Percentiles rank a stretch among this genome's conserved stretches.
These are phyloP conservation scores for Annulohypoxylon moriforme DNA, from an alignment of 495 filamentous ascomycete species.

Conservation along the genomic window DNA sequence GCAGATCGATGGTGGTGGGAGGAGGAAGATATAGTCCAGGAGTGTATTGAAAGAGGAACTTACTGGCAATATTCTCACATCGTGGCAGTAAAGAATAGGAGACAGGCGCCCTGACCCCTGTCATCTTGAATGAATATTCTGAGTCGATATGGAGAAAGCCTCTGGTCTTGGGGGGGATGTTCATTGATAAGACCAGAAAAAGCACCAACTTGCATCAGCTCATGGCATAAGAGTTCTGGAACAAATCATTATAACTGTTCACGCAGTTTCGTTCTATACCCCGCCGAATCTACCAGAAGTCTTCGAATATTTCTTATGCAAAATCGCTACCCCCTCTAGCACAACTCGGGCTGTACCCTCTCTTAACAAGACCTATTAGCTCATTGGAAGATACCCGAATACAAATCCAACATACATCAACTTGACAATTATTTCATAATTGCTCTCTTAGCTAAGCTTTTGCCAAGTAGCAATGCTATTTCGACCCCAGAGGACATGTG, in stretches of 20 bases:
- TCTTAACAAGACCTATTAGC: conserved; percentile 20
- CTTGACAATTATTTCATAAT: conserved; percentile 15
- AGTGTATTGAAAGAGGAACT: conserved; percentile 59
- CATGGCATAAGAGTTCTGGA: conserved; percentile 30
- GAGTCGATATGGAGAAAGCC: neutral
- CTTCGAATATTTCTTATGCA: conserved; percentile 27
- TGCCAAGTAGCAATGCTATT: neutral
- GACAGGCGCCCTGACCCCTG: conserved; percentile 10
- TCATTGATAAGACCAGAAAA: neutral
- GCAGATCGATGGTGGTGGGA: conserved; percentile 65
- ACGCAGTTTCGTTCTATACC: conserved; percentile 27
- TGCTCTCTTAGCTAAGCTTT: neutral
- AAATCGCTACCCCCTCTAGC: conserved; percentile 29
- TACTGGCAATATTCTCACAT: conserved; percentile 61
- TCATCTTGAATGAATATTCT: neutral
- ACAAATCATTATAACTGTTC: conserved; percentile 18
- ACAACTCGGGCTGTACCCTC: neutral
- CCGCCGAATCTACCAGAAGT: conserved; percentile 15
- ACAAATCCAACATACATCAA: conserved; percentile 17
- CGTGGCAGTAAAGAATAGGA: conserved; percentile 54
- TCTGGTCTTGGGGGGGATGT: neutral
- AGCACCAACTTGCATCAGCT: conserved; percentile 11
- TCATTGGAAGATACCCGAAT: conserved; percentile 38
- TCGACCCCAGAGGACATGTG: conserved; percentile 3
- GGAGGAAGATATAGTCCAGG: conserved; percentile 56